These are phyloP conservation scores for Fusarium torulosum DNA, from an alignment of 2,329 filamentous ascomycete species.

Conservation along the genomic window DNA sequence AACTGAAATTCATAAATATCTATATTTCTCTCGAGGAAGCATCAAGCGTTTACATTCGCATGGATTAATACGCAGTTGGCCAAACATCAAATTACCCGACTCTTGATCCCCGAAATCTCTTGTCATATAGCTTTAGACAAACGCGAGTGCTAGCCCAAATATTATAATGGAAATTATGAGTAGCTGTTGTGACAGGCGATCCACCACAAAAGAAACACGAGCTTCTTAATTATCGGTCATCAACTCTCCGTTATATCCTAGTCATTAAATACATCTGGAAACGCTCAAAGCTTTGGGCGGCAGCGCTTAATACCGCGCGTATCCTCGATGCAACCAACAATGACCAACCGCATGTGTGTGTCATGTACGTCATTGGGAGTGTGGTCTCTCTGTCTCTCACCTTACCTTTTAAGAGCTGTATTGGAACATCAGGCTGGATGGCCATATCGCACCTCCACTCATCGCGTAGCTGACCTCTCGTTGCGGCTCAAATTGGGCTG, in stretches of 20 bases:
- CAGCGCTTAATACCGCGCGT: conserved; percentile 15
- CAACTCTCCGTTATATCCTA: neutral
- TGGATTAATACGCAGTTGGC: too few relatives aligned
- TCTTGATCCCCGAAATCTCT: too few relatives aligned
- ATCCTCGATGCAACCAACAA: neutral
- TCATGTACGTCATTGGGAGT: neutral
- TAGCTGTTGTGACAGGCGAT: neutral
- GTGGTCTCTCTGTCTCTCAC: neutral
- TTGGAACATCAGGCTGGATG: conserved; percentile 1
- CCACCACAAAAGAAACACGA: neutral
- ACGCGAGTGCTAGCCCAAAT: too few relatives aligned
- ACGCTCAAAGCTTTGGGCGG: neutral
- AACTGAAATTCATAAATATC: too few relatives aligned
- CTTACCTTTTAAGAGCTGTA: neutral
- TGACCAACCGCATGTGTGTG: conserved; percentile 1
- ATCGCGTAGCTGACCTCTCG: neutral
- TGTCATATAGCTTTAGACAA: too few relatives aligned
- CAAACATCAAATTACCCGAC: too few relatives aligned
- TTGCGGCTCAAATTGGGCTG: conserved; percentile 14
- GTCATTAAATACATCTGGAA: neutral
- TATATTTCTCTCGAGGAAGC: too few relatives aligned
- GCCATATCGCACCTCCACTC: neutral
- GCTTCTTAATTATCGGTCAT: neutral
- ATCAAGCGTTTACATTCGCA: too few relatives aligned
- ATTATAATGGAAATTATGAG: neutral